Evolutionary conservation across 306 rosid genomes (phyloP).

Genomic region (Astragalus glycyphyllos): DNA sequence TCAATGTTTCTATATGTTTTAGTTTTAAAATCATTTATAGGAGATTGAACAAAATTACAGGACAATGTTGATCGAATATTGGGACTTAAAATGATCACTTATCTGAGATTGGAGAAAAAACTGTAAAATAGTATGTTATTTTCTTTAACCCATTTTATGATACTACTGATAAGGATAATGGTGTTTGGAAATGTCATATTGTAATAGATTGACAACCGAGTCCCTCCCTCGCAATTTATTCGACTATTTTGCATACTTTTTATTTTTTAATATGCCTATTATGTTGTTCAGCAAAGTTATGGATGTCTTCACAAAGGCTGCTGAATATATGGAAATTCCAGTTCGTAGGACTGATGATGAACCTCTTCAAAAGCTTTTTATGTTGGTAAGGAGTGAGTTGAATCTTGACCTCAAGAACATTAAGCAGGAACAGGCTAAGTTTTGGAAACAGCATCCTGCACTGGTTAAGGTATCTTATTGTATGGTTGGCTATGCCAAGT

Average conservation of each 20-base stretch:
- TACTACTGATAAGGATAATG: background rate
- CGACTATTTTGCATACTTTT: slow-evolving; percentile 11
- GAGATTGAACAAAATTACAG: background rate
- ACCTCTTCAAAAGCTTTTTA: slow-evolving; percentile 93
- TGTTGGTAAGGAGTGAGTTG: slow-evolving; percentile 96
- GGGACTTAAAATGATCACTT: background rate
- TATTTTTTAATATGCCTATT: slow-evolving; percentile 11
- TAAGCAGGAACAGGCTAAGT: slow-evolving; percentile 98
- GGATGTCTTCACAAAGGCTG: slow-evolving; percentile 97
- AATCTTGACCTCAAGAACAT: slow-evolving; percentile 98
- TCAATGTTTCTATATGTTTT: slow-evolving; percentile 11
- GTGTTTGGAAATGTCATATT: slow-evolving; percentile 17
- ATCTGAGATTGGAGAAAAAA: slow-evolving; percentile 8
- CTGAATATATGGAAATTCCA: slow-evolving; percentile 95
- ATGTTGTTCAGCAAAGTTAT: slow-evolving; percentile 82
- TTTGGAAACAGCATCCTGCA: slow-evolving; percentile 99
- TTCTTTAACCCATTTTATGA: slow-evolving; percentile 18
- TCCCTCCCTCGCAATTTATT: slow-evolving; percentile 1
- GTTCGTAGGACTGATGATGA: slow-evolving; percentile 94
- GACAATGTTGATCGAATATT: slow-evolving; percentile 4
- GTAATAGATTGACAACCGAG: background rate
- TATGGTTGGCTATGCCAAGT: slow-evolving; percentile 18
- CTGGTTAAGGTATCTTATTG: slow-evolving; percentile 78
- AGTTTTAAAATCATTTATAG: background rate
- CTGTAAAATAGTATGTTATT: slow-evolving; percentile 5